Evolutionary conservation across 495 filamentous ascomycete genomes (phyloP), one percentile per base, ranked within the genome.

Genomic region (Chaetomium fimeti): DNA sequence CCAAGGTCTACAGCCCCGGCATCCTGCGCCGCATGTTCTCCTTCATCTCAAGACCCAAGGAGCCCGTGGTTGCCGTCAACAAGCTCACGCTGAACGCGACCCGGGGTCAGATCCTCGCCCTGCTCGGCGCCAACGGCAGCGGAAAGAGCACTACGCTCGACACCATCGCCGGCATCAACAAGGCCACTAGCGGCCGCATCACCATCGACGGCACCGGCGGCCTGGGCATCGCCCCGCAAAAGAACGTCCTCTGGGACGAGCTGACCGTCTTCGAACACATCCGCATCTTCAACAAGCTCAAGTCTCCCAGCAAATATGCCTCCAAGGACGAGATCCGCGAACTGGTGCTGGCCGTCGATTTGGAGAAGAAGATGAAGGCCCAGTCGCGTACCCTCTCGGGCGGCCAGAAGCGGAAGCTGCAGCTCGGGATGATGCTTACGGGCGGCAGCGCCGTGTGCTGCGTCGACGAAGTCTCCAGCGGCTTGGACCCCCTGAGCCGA

Each of bases 401-500:
- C 7, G 92, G 92, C 1, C 92, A 96, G 74, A 95, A 93, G 74
- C 82, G 92, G 25, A 95, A 95, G 74, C 77, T 93, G n/a, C 92
- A 96, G 71, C 82, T 96, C 12, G 88, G 88, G n/a, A 92, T 93
- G 85, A 95, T 94, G 91, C 85, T 96, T 59, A 92, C 90, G 27
- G 92, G 92, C 45, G 92, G 91, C 20, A 90, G 87, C 64, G 84
- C 82, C 18, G 86, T 96, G 8, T 96, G 92, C 74, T 92, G 90
- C 73, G 88, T 96, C 9, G 92, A 96, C 71, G 92, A 96, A 71
- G 91, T 93, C 5, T 91, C 87, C 16, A 88, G 85, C 56, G 92
- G 92, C 7, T 77, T 96, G 12, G 92, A 96, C 70, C 91, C 92
- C 0, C 80, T 96, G 16, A 88, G 85, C 47, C 78, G 92, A 18